Base-by-base conservation (phyloP, 1,139 yeast genomes). In the Pneumocystis sp. region DNA sequence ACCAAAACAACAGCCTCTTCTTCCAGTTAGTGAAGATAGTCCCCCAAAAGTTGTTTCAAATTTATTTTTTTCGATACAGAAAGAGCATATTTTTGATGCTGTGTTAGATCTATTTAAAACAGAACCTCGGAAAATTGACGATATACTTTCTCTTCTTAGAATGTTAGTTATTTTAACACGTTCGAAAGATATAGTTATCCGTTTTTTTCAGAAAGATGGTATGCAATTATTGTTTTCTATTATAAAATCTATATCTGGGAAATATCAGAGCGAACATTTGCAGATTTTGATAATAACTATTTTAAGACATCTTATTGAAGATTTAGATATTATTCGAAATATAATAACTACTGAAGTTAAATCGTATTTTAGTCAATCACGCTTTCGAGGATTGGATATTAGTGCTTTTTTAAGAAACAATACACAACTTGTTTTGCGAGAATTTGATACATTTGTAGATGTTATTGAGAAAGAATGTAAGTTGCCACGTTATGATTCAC, bases 291-390 rank as follows among this genome's bases (percentile, higher is more conserved):
- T 74, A 5, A 64, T 72, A 25, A 77, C 83, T 34, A 76, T 89
- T 39, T 74, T 86, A 4, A 81, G 96, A 71, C 80, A 87, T 65
- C 83, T 90, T 66, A 84, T 85, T 72, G 97, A 91, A 73, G 81
- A 84, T 0, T 75, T 76, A 0, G 80, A 79, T 0, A 76, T 83
- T 19, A 76, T 89, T 21, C 76, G 78, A 37, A 76, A 76, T 25
- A 76, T 82, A 61, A 82, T 89, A 73, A 72, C 75, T 4, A 67
- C 64, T 34, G 77, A 73, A 60, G 69, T 75, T 56, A 68, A 67
- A 39, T 64, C 29, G 74, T 81, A 67, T 85, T 72, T 75, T 61
- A 62, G 67, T 71, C 37, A 67, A 39, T 63, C 69, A 6, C 69
- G 71, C n/a, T 56, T 66, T 12, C 61, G 69, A 42, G 61, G 62